phyloP scores from a whole-genome alignment of 208 protist species.

The Vickermania ingenoplastis region DNA sequence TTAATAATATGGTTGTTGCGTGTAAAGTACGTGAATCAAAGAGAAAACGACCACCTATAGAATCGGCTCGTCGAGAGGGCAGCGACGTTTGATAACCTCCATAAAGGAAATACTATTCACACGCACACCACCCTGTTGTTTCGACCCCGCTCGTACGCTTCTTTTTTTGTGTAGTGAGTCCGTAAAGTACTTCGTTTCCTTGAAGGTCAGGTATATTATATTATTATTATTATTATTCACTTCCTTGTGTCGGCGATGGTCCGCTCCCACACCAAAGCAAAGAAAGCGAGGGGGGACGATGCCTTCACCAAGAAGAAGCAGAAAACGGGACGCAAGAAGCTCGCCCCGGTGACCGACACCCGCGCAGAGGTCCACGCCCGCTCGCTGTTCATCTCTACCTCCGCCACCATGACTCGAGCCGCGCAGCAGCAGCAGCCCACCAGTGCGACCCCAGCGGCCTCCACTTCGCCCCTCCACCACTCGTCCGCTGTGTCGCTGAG shows the following conservation, averaged over 20 bases:
- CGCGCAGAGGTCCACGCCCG: conserved; percentile 75
- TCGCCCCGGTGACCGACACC: conserved; percentile 65
- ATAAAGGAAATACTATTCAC: too few relatives aligned
- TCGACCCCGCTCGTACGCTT: too few relatives aligned
- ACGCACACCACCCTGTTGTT: too few relatives aligned
- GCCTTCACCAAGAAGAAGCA: conserved; percentile 65
- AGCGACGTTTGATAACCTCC: too few relatives aligned
- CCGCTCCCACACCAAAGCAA: conserved; percentile 35
- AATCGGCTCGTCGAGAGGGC: too few relatives aligned
- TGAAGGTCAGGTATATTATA: too few relatives aligned
- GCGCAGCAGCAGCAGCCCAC: background rate
- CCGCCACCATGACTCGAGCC: conserved; percentile 21
- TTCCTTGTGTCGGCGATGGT: conserved; percentile 31
- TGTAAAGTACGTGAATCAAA: too few relatives aligned
- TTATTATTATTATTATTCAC: conserved; percentile 5
- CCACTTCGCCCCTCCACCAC: background rate
- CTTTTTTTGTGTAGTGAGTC: too few relatives aligned
- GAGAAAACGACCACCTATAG: too few relatives aligned
- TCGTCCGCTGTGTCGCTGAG: conserved; percentile 4
- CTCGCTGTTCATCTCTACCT: conserved; percentile 51
- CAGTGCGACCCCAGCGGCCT: background rate
- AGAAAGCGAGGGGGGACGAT: conserved; percentile 76
- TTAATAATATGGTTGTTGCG: too few relatives aligned
- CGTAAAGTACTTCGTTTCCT: too few relatives aligned
- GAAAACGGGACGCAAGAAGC: conserved; percentile 77